phyloP scores from a whole-genome alignment of 192 early-diverging fungal genomes.

The Spinellus fusiger region DNA sequence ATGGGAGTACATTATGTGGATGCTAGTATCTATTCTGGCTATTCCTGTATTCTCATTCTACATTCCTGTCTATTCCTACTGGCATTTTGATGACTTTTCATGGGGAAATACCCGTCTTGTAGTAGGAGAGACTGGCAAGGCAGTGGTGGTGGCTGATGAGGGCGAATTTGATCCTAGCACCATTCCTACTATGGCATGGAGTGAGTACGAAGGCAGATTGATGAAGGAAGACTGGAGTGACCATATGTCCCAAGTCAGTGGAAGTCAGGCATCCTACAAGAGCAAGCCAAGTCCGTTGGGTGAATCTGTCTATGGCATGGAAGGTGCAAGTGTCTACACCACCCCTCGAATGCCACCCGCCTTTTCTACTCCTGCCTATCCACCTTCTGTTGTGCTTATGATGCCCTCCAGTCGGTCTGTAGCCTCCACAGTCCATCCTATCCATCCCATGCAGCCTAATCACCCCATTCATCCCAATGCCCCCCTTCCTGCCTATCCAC shows the following conservation, averaged over 20 bases:
- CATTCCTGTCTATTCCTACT: constrained; percentile 88
- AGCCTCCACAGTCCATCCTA: constrained; percentile 3
- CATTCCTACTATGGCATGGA: constrained; percentile 76
- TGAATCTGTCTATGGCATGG: neutral
- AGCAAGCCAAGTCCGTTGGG: neutral
- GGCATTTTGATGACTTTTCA: constrained; percentile 99
- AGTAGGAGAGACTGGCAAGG: constrained; percentile 80
- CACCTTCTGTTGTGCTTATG: constrained; percentile 11
- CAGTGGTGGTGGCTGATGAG: constrained; percentile 56
- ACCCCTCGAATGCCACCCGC: neutral
- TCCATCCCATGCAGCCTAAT: neutral
- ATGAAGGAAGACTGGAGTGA: constrained; percentile 27
- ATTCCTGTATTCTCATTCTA: constrained; percentile 85
- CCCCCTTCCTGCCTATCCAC: neutral
- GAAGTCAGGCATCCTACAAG: constrained; percentile 10
- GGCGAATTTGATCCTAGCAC: constrained; percentile 72
- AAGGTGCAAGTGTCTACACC: neutral
- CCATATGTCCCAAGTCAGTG: constrained; percentile 35
- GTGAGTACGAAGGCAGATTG: constrained; percentile 68
- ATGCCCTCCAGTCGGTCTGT: constrained; percentile 7
- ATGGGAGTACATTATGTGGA: constrained; percentile 93
- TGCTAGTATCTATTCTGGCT: constrained; percentile 91
- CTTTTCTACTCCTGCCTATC: neutral
- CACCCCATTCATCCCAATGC: neutral
- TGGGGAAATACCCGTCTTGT: constrained; percentile 97